Conservation (phyloP, 768 basidiomycete species). For the Suillus subalutaceus region DNA sequence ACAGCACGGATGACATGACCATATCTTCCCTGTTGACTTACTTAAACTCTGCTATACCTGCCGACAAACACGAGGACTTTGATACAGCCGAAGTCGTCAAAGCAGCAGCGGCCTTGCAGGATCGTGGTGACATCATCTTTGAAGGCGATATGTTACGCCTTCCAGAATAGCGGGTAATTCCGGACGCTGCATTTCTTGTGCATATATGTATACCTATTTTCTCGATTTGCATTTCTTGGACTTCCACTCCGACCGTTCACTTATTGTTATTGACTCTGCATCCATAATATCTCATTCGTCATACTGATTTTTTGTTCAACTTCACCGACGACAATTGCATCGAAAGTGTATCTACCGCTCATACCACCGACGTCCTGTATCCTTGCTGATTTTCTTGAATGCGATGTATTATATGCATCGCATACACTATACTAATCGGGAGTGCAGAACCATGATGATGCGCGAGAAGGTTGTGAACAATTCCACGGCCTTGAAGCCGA, state of each 20-base stretch:
- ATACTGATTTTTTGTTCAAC: not conserved
- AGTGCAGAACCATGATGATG: no score
- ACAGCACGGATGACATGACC: slow-evolving; percentile 64
- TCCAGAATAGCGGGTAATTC: slow-evolving; percentile 18
- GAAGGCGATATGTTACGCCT: slow-evolving; percentile 51
- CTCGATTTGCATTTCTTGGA: slow-evolving; percentile 11
- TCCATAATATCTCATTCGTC: not conserved
- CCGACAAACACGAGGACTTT: slow-evolving; percentile 81
- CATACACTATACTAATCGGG: not conserved
- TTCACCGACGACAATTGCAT: not conserved
- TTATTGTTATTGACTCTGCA: not conserved
- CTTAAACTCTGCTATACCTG: slow-evolving; percentile 75
- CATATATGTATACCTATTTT: slow-evolving; percentile 7
- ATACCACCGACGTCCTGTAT: slow-evolving; percentile 1
- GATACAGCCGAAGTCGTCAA: slow-evolving; percentile 72
- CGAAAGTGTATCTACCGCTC: slow-evolving; percentile 4
- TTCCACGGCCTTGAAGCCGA: not conserved
- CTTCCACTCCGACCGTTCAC: not conserved
- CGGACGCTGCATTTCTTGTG: slow-evolving; percentile 2
- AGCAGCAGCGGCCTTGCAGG: slow-evolving; percentile 48
- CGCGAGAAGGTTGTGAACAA: not conserved
- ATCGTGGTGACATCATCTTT: slow-evolving; percentile 49
- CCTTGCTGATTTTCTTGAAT: slow-evolving; percentile 3
- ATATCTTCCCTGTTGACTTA: slow-evolving; percentile 71
- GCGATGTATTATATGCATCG: not conserved